Evolutionary conservation across 768 basidiomycete genomes (phyloP), one percentile per base, ranked within the genome.

Genomic region (Russula olivacea): DNA sequence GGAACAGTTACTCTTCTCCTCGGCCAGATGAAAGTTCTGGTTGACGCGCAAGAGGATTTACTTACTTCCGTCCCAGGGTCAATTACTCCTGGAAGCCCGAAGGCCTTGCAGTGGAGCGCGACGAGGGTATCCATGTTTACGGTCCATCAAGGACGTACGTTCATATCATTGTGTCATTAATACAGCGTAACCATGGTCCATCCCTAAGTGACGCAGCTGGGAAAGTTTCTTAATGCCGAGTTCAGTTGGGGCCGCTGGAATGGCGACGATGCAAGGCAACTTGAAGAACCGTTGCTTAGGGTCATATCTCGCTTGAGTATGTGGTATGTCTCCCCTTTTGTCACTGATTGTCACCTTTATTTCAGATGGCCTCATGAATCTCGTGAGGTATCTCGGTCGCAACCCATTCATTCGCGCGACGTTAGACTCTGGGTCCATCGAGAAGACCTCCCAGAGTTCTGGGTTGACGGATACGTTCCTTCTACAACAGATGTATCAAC

Each of bases 191-290:
- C 30, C 45, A 34, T 61, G 7, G 30, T 45, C 28, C 2, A 23
- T 38, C 23, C 23, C 17, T 6, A 65, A 79, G 79, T 79, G 60
- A 65, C 59, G 21, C 65, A 67, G 9, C 74, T 72, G 14, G 70
- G 72, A n/a, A 71, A 71, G 10, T 73, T 79, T 59, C 71, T 80
- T 21, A 71, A 75, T 47, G 69, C 74, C 17, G 79, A 80, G 66
- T 79, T 80, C 69, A 76, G 74, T 62, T 76, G 72, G 71, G 79
- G 79, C 3, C 73, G 73, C 50, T 80, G 79, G 78, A 80, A 74
- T 64, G 76, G 76, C 23, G 76, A 78, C 32, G 79, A 81, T 62
- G 68, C 78, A 15, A 72, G 69, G 40, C 69, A 58, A n/a, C 65
- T 80, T 23, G 69, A 74, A 15, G 71, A 73, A 40, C 78, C 78